Conservation (phyloP, 1,284 basidiomycete genomes). For the Tetrapyrgos nigripes region DNA sequence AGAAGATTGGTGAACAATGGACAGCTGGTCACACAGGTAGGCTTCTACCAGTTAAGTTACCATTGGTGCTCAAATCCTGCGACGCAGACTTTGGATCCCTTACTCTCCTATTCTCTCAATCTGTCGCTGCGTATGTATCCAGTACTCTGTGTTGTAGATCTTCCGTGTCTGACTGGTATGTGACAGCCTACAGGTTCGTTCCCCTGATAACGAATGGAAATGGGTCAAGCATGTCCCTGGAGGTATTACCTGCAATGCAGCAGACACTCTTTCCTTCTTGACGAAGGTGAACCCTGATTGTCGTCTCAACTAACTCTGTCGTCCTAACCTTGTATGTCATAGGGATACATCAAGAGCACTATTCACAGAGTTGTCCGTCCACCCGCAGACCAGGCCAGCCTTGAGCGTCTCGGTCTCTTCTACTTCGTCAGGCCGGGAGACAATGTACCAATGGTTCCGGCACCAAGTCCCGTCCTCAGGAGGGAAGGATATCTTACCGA, state of each 20-base stretch:
- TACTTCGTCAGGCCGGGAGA: slow-evolving; percentile 31
- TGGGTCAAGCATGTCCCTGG: slow-evolving; percentile 31
- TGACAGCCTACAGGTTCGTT: slow-evolving; percentile 31
- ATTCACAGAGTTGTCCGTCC: slow-evolving; percentile 58
- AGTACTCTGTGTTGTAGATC: too few species aligned
- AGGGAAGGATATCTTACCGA: slow-evolving; percentile 26
- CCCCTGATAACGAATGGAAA: slow-evolving; percentile 33
- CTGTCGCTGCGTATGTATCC: slow-evolving; percentile 24
- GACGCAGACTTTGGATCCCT: slow-evolving; percentile 33
- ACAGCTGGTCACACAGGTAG: slow-evolving; percentile 28
- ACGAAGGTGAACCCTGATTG: slow-evolving; percentile 18
- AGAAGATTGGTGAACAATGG: slow-evolving; percentile 24
- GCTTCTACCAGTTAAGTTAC: background rate
- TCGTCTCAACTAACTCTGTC: background rate
- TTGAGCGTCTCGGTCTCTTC: slow-evolving; percentile 29
- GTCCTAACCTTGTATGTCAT: background rate
- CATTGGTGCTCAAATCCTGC: slow-evolving; percentile 20
- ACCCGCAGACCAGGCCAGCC: slow-evolving; percentile 49
- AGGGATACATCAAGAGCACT: slow-evolving; percentile 46
- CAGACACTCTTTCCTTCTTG: slow-evolving; percentile 24
- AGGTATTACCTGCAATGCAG: slow-evolving; percentile 31
- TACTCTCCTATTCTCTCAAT: too few species aligned
- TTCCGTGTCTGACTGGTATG: background rate
- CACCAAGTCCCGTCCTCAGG: slow-evolving; percentile 28
- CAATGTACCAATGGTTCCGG: slow-evolving; percentile 26